A percentile compares a stretch with the other conserved stretches of the same genome.
phyloP scores from a whole-genome alignment of 1,284 basidiomycete species.

The Gomphus bonarii region DNA sequence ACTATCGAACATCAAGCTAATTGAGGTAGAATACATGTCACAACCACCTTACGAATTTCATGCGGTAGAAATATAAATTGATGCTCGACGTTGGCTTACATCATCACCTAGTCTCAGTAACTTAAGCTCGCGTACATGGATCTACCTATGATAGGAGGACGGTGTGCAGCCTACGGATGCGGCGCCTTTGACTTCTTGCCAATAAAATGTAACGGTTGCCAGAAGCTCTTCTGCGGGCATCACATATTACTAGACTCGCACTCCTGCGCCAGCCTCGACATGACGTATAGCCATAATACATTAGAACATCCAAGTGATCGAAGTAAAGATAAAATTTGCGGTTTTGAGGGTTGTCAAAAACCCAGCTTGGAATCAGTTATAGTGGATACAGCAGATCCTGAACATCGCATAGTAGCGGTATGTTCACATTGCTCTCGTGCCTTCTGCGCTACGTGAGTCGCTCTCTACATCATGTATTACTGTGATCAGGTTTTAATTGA shows the following conservation, averaged over 20 bases:
- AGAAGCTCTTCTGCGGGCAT: constrained; percentile 39
- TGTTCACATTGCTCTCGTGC: constrained; percentile 45
- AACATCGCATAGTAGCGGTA: constrained; percentile 21
- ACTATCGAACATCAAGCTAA: too few species aligned
- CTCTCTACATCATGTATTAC: constrained; percentile 3
- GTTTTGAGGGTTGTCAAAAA: constrained; percentile 39
- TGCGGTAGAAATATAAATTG: too few species aligned
- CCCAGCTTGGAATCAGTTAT: constrained; percentile 35
- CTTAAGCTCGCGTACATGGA: constrained; percentile 16
- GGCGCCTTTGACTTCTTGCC: constrained; percentile 54
- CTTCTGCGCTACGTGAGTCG: constrained; percentile 52
- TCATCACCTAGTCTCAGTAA: background rate
- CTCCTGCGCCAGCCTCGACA: constrained; percentile 28
- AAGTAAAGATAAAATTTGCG: constrained; percentile 37
- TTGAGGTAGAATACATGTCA: too few species aligned
- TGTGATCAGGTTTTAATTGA: background rate
- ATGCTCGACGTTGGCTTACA: background rate
- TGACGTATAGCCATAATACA: constrained; percentile 10
- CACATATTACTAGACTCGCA: constrained; percentile 53
- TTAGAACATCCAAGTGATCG: background rate
- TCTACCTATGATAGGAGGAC: constrained; percentile 37
- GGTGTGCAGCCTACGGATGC: constrained; percentile 43
- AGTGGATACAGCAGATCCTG: constrained; percentile 20
- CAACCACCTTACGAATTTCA: too few species aligned
- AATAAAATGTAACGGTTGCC: constrained; percentile 43